Evolutionary conservation across 768 basidiomycete genomes (phyloP).

Genomic region (Leccinum disarticulatum): DNA sequence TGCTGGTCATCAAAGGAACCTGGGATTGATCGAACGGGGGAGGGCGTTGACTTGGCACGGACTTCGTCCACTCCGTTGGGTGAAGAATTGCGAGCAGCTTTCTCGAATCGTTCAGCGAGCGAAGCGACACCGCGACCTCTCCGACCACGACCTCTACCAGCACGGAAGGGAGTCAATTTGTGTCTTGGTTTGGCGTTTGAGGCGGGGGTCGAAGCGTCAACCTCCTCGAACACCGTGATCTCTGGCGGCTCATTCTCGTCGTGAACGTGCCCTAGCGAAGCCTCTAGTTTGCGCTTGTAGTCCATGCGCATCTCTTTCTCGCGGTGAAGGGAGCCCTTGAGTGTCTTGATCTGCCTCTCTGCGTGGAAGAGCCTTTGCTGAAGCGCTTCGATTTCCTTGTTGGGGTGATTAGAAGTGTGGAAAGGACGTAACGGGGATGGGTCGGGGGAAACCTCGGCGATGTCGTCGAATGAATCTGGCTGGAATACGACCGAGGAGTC

Average conservation of each 20-base stretch:
- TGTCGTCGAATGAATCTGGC: constrained; percentile 47
- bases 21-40: constrained; percentile 36
- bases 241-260: constrained; percentile 39
- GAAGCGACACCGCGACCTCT: constrained; percentile 50
- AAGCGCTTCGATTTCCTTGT: constrained; percentile 77
- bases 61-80: constrained; percentile 38
- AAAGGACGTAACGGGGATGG: constrained; percentile 60
- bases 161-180: constrained; percentile 56
- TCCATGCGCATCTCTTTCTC: constrained; percentile 84
- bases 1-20: constrained; percentile 29
- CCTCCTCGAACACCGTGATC: constrained; percentile 48
- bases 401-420: constrained; percentile 71
- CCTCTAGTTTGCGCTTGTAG: constrained; percentile 53
- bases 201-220: constrained; percentile 36
- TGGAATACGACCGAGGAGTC: constrained; percentile 51
- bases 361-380: constrained; percentile 84
- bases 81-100: constrained; percentile 53
- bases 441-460: constrained; percentile 57
- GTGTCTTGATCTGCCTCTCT: constrained; percentile 79
- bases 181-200: constrained; percentile 37
- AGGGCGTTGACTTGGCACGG: constrained; percentile 22
- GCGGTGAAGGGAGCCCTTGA: constrained; percentile 74
- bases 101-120: constrained; percentile 61
- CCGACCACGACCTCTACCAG: constrained; percentile 42
- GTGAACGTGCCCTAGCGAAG: constrained; percentile 37